phyloP scores from a whole-genome alignment of 1,139 yeast genomes.

The Fermentozyma sake region DNA sequence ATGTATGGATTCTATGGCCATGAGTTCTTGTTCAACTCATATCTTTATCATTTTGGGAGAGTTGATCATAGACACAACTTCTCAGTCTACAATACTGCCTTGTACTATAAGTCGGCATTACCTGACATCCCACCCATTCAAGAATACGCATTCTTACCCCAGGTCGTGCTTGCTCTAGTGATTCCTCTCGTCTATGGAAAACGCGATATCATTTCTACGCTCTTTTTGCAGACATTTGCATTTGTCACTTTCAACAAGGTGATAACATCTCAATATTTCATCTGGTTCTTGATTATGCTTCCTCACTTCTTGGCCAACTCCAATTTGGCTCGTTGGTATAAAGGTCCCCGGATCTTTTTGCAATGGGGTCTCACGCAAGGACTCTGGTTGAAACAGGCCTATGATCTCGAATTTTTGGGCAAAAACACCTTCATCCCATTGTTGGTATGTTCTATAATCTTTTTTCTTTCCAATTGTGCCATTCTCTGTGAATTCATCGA shows the following conservation, averaged over 20 bases:
- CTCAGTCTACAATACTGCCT: conserved; percentile 73
- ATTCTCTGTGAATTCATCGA: conserved; percentile 55
- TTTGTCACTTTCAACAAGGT: conserved; percentile 93
- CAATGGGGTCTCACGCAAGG: conserved; percentile 75
- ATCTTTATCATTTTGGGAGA: conserved; percentile 76
- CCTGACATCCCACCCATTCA: conserved; percentile 2
- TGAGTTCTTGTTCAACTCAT: conserved; percentile 76
- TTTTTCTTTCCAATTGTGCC: conserved; percentile 67
- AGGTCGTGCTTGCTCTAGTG: conserved; percentile 54
- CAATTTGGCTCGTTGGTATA: conserved; percentile 18
- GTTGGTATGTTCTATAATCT: conserved; percentile 54
- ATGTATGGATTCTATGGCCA: conserved; percentile 71
- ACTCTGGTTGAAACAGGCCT: conserved; percentile 76
- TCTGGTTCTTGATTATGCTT: conserved; percentile 84
- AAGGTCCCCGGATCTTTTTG: conserved; percentile 35
- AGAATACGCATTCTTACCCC: conserved; percentile 74
- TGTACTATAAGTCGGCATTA: conserved; percentile 62
- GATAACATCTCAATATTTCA: conserved; percentile 88
- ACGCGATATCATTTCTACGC: conserved; percentile 52
- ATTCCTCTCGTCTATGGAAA: conserved; percentile 58
- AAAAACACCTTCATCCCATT: conserved; percentile 56
- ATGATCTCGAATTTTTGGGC: conserved; percentile 78
- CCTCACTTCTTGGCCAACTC: conserved; percentile 65
- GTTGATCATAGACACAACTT: conserved; percentile 94
- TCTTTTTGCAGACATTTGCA: conserved; percentile 85